A percentile compares a stretch with the other conserved stretches of the same genome.
Conservation (phyloP, 164 flowering plant genomes). For the Piper betle region DNA sequence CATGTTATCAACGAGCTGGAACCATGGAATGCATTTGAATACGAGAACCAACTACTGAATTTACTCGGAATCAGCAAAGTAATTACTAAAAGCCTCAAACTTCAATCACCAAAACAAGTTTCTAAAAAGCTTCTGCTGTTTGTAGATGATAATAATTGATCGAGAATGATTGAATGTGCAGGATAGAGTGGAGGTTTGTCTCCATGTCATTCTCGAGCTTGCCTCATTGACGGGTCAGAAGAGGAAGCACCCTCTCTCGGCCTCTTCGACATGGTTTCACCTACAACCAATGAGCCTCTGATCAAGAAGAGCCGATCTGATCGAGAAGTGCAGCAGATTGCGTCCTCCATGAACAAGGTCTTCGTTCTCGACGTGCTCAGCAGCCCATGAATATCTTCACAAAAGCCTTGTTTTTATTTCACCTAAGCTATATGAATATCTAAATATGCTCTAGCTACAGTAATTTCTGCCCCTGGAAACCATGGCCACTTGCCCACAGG, state of each 20-base stretch:
- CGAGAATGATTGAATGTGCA: slow-evolving; percentile 10
- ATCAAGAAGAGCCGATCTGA: slow-evolving; percentile 44
- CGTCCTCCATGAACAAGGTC: not conserved
- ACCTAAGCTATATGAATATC: too few species aligned
- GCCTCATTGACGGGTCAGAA: slow-evolving; percentile 21
- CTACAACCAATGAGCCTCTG: slow-evolving; percentile 36
- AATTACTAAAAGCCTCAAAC: too few species aligned
- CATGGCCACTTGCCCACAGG: not conserved
- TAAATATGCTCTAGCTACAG: too few species aligned
- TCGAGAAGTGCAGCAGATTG: slow-evolving; percentile 3
- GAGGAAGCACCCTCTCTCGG: slow-evolving; percentile 37
- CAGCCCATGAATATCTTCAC: slow-evolving; percentile 16
- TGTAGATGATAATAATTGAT: not conserved
- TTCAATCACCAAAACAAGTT: too few species aligned
- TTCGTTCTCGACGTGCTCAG: slow-evolving; percentile 19
- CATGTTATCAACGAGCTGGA: slow-evolving; percentile 49
- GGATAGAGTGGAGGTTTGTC: slow-evolving; percentile 53
- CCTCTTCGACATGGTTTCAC: too few species aligned
- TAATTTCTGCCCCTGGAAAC: not conserved
- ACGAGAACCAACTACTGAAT: slow-evolving; percentile 47
- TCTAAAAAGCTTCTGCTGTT: too few species aligned
- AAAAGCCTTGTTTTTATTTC: too few species aligned
- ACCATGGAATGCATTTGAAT: slow-evolving; percentile 31
- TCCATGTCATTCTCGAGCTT: slow-evolving; percentile 29
- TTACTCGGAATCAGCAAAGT: slow-evolving; percentile 57